Percentiles rank a stretch among this genome's conserved stretches.
Conservation (phyloP, 1,284 basidiomycete genomes). For the Cryptococcus floricola region DNA sequence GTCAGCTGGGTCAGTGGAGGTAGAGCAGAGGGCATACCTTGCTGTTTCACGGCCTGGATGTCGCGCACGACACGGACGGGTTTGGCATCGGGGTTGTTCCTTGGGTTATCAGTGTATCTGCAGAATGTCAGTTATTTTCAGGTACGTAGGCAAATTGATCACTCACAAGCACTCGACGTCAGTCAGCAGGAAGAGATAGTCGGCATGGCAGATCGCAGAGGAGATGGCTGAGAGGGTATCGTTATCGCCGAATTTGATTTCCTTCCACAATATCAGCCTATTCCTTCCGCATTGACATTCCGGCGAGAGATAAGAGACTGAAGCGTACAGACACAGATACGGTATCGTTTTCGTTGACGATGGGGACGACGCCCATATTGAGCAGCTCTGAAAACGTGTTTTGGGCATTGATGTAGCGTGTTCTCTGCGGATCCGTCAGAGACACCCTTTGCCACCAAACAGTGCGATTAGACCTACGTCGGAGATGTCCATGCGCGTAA, state of each 20-base stretch:
- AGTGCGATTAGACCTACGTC: constrained; percentile 62
- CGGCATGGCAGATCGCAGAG: constrained; percentile 93
- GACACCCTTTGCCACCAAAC: background rate
- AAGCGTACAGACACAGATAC: constrained; percentile 80
- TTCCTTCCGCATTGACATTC: too few relatives aligned
- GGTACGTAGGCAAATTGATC: background rate
- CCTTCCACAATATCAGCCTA: constrained; percentile 53
- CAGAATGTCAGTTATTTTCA: background rate
- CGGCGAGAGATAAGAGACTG: background rate
- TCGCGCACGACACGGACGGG: constrained; percentile 79
- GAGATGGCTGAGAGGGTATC: constrained; percentile 97
- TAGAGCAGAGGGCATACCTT: constrained; percentile 56
- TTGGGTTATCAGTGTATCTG: constrained; percentile 85
- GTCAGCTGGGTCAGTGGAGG: background rate
- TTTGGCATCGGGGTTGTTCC: constrained; percentile 77
- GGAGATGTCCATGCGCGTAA: constrained; percentile 93
- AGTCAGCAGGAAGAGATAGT: constrained; percentile 93
- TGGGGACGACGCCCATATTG: constrained; percentile 84
- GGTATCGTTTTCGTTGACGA: constrained; percentile 96
- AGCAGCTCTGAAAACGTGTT: constrained; percentile 87
- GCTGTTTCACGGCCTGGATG: constrained; percentile 70
- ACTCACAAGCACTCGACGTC: constrained; percentile 81
- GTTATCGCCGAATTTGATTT: constrained; percentile 99
- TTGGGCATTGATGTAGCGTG: constrained; percentile 87
- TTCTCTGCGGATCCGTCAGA: constrained; percentile 58